These are phyloP conservation scores for Lunularia cruciata DNA, from an alignment of 225 moss, liverwort and hornwort species.

Conservation along the genomic window DNA sequence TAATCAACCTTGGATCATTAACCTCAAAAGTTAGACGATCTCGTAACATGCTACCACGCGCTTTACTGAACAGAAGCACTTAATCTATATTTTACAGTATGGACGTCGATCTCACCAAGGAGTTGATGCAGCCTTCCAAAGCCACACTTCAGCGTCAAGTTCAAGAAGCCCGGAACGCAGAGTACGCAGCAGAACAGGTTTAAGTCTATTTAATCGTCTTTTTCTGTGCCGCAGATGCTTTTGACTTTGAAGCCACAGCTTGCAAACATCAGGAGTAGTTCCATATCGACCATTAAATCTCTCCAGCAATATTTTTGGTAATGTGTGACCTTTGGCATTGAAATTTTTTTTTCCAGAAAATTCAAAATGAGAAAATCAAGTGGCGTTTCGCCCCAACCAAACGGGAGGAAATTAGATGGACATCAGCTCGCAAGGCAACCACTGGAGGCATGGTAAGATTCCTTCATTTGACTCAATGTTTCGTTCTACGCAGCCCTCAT, in stretches of 20 bases:
- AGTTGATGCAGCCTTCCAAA: slow-evolving; percentile 85
- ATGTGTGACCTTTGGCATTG: too few relatives aligned
- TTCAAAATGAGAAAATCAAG: slow-evolving; percentile 6
- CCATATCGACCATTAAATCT: too few relatives aligned
- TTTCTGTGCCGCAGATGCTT: too few relatives aligned
- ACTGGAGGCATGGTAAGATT: slow-evolving; percentile 65
- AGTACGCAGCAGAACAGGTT: slow-evolving; percentile 36
- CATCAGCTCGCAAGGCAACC: slow-evolving; percentile 67
- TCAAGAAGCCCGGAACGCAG: slow-evolving; percentile 54
- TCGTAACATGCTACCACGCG: too few relatives aligned
- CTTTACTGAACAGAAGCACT: neutral
- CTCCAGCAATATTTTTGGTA: too few relatives aligned
- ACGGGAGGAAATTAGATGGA: slow-evolving; percentile 67
- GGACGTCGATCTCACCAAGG: slow-evolving; percentile 85
- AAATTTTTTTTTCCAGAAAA: slow-evolving; percentile 15
- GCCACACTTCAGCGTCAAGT: slow-evolving; percentile 84
- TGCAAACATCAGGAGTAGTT: too few relatives aligned
- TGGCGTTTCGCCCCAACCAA: slow-evolving; percentile 47
- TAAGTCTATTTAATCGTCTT: neutral
- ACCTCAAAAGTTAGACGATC: too few relatives aligned
- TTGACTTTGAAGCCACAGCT: neutral
- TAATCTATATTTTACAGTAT: slow-evolving; percentile 51
- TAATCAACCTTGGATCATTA: too few relatives aligned
- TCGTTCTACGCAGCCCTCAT: too few relatives aligned
- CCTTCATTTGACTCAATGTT: neutral